phyloP scores from a whole-genome alignment of 2,329 filamentous ascomycete genomes.

The Zasmidium cellare region DNA sequence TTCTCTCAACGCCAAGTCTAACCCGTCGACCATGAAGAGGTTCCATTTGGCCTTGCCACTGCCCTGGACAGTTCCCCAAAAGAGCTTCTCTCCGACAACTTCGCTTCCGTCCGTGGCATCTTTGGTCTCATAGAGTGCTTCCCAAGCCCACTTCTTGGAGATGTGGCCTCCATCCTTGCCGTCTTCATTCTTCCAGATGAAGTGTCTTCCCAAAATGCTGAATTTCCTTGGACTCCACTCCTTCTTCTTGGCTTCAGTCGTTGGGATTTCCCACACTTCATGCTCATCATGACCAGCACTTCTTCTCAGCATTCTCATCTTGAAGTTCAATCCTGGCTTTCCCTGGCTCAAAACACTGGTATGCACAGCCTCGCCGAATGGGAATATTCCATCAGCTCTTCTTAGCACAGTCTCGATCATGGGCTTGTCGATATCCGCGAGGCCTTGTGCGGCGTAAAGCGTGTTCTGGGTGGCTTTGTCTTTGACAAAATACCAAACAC shows the following conservation, averaged over 20 bases:
- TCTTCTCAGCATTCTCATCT: constrained; percentile 2
- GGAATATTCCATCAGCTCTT: constrained; percentile 3
- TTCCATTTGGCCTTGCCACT: neutral
- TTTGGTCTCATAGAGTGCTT: constrained; percentile 5
- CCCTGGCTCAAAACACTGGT: neutral
- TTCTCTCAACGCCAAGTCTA: neutral
- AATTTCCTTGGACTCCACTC: constrained; percentile 3
- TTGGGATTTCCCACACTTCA: constrained; percentile 1
- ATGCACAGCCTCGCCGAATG: constrained; percentile 1
- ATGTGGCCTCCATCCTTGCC: neutral
- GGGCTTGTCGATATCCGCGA: constrained; percentile 2
- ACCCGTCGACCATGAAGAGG: neutral
- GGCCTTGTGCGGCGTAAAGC: neutral
- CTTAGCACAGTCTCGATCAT: constrained; percentile 3
- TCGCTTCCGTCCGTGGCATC: neutral
- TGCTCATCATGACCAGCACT: neutral
- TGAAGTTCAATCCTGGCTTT: neutral
- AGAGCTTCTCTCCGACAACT: constrained; percentile 1
- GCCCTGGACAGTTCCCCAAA: constrained; percentile 1
- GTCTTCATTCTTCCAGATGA: constrained; percentile 6
- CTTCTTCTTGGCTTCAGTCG: neutral
- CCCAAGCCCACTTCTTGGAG: constrained; percentile 2
- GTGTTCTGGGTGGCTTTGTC: neutral
- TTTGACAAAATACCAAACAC: constrained; percentile 1
- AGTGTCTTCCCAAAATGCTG: neutral